phyloP scores from a whole-genome alignment of 768 basidiomycete species.

The Hydnum rufescens region DNA sequence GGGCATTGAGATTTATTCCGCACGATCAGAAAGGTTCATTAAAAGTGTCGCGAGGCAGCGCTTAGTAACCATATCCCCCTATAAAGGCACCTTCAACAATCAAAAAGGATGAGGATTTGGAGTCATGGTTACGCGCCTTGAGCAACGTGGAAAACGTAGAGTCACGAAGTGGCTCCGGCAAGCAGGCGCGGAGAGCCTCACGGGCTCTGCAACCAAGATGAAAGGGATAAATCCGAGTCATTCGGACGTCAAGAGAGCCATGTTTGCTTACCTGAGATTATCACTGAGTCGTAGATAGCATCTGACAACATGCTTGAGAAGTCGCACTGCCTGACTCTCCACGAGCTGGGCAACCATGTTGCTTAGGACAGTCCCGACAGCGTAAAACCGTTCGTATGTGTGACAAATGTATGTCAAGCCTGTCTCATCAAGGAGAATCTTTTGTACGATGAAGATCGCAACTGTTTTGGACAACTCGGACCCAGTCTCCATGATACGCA shows the following conservation, averaged over 20 bases:
- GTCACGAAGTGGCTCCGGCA: slow-evolving; percentile 89
- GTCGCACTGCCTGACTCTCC: slow-evolving; percentile 88
- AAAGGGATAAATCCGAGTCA: not conserved
- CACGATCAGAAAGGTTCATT: slow-evolving; percentile 40
- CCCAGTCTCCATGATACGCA: slow-evolving; percentile 99
- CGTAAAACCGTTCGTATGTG: slow-evolving; percentile 99
- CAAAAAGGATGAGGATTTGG: not conserved
- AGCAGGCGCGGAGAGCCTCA: slow-evolving; percentile 84
- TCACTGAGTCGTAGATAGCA: slow-evolving; percentile 94
- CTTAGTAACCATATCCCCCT: slow-evolving; percentile 98
- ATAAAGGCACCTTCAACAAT: not conserved
- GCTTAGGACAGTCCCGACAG: slow-evolving; percentile 92
- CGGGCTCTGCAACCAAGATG: slow-evolving; percentile 69
- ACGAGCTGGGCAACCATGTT: slow-evolving; percentile 98
- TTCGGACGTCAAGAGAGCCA: not conserved
- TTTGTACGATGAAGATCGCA: slow-evolving; percentile 99
- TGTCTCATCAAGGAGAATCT: slow-evolving; percentile 88
- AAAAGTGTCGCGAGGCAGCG: slow-evolving; percentile 77
- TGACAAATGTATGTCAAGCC: slow-evolving; percentile 98
- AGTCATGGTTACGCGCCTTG: slow-evolving; percentile 35
- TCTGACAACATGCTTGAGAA: slow-evolving; percentile 93
- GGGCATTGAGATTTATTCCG: slow-evolving; percentile 13
- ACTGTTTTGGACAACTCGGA: slow-evolving; percentile 98
- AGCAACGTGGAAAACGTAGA: slow-evolving; percentile 79
- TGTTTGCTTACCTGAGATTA: slow-evolving; percentile 71